Evolutionary conservation across 1,139 yeast species (phyloP).

Genomic region (Magnusiomyces magnusii): DNA sequence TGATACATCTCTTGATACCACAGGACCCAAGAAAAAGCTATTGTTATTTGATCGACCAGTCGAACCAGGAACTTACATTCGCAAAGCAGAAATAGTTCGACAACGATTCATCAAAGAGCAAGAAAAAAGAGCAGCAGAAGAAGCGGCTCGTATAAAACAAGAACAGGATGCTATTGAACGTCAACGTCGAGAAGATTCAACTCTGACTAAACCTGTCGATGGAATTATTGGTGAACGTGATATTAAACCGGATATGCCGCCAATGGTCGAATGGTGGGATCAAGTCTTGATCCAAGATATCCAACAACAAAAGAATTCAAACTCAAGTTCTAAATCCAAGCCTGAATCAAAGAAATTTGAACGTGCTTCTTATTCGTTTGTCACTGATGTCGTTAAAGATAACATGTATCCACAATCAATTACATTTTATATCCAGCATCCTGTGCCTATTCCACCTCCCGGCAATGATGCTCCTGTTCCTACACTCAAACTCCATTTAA

Average conservation of each 20-base stretch:
- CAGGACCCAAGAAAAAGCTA: background rate
- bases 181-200: conserved; percentile 8
- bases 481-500: conserved; percentile 47
- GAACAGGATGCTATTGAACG: conserved; percentile 13
- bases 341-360: no score
- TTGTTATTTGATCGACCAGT: background rate
- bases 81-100: conserved; percentile 5
- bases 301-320: background rate
- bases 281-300: conserved; percentile 33
- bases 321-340: background rate
- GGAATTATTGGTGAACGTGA: conserved; percentile 44
- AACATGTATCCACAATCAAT: conserved; percentile 30
- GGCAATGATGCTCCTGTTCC: conserved; percentile 42
- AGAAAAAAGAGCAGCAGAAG: conserved; percentile 1
- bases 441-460: conserved; percentile 56
- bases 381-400: conserved; percentile 10
- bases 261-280: conserved; percentile 82
- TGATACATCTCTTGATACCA: background rate
- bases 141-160: conserved; percentile 1
- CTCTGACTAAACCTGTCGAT: conserved; percentile 35
- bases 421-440: conserved; percentile 69
- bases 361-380: conserved; percentile 21
- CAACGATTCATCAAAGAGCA: background rate
- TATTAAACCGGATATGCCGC: conserved; percentile 46
- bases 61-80: background rate